A percentile compares a stretch with the other conserved stretches of the same genome.
phyloP scores from a whole-genome alignment of 1,284 basidiomycete species.

The Sporisorium scitamineum region DNA sequence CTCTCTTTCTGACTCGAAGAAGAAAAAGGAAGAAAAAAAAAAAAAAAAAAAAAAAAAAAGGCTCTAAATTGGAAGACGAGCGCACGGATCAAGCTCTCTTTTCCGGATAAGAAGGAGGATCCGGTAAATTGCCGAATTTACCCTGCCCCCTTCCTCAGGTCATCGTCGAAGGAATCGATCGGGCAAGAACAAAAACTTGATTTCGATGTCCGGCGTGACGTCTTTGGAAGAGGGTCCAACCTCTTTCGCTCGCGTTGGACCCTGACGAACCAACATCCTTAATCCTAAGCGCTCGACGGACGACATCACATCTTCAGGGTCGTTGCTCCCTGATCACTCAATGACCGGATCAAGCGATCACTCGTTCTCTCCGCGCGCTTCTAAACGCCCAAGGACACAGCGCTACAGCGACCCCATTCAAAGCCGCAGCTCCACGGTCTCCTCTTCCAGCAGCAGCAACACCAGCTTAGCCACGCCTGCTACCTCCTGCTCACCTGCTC shows the following conservation, averaged over 20 bases:
- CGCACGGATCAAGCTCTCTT: slow-evolving; percentile 12
- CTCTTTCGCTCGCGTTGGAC: slow-evolving; percentile 16
- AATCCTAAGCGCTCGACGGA: not conserved
- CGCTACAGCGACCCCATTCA: not conserved
- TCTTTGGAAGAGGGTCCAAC: slow-evolving; percentile 14
- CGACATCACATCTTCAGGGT: not conserved
- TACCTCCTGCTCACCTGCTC: slow-evolving; percentile 15
- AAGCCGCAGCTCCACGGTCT: not conserved
- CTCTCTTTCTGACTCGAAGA: slow-evolving; percentile 11
- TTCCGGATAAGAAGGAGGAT: slow-evolving; percentile 1
- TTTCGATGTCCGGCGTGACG: too few relatives aligned
- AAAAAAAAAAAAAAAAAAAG: slow-evolving; percentile 1
- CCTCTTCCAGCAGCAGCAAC: not conserved
- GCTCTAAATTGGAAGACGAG: slow-evolving; percentile 4
- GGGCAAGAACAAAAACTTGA: not conserved
- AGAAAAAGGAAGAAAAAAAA: slow-evolving; percentile 1
- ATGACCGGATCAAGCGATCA: not conserved
- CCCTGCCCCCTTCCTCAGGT: too few relatives aligned
- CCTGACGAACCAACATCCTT: slow-evolving; percentile 8
- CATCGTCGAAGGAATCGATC: not conserved
- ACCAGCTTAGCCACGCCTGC: slow-evolving; percentile 6
- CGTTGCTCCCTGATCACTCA: not conserved
- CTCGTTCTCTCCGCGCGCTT: not conserved
- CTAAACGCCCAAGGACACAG: not conserved
- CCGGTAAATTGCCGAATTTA: not conserved